Percentiles rank a stretch among this genome's conserved stretches.
phyloP scores from a whole-genome alignment of 2,329 filamentous ascomycete species.

The Phialophora tarda region DNA sequence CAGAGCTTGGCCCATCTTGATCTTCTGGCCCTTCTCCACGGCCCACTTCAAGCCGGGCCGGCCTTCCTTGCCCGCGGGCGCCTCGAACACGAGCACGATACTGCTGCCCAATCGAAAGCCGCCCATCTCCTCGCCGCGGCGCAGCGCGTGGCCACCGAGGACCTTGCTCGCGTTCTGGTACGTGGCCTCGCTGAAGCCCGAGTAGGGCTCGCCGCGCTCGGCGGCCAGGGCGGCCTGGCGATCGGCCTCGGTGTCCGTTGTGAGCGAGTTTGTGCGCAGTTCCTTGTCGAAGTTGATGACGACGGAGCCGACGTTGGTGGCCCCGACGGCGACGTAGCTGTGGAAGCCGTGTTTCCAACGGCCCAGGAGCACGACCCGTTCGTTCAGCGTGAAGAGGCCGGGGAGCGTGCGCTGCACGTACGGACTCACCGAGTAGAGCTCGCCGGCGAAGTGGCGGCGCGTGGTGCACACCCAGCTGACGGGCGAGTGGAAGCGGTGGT shows the following conservation, averaged over 20 bases:
- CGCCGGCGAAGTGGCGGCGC: slow-evolving; percentile 95
- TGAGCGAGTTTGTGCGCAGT: slow-evolving; percentile 86
- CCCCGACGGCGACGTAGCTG: slow-evolving; percentile 91
- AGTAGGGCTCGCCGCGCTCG: slow-evolving; percentile 76
- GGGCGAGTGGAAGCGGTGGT: slow-evolving; percentile 97
- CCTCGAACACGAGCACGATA: slow-evolving; percentile 94
- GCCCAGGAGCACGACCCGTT: slow-evolving; percentile 89
- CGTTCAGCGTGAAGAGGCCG: slow-evolving; percentile 94
- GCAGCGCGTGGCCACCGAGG: slow-evolving; percentile 80
- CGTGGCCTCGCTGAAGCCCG: slow-evolving; percentile 90
- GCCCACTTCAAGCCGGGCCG: slow-evolving; percentile 81
- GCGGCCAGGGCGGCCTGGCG: slow-evolving; percentile 80
- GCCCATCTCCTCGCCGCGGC: slow-evolving; percentile 94
- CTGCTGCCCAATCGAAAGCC: slow-evolving; percentile 96
- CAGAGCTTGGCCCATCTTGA: slow-evolving; percentile 87
- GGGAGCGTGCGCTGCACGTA: slow-evolving; percentile 92
- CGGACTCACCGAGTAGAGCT: slow-evolving; percentile 92
- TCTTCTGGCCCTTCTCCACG: slow-evolving; percentile 82
- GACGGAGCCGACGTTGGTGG: slow-evolving; percentile 96
- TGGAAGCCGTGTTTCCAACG: slow-evolving; percentile 98
- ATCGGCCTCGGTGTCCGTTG: slow-evolving; percentile 91
- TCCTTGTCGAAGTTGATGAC: slow-evolving; percentile 96
- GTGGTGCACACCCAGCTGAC: slow-evolving; percentile 93
- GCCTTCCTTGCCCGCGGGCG: slow-evolving; percentile 66
- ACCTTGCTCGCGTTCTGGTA: slow-evolving; percentile 79